Evolutionary conservation across 2,329 filamentous ascomycete genomes (phyloP).

Genomic region (Coniochaeta ligniaria): DNA sequence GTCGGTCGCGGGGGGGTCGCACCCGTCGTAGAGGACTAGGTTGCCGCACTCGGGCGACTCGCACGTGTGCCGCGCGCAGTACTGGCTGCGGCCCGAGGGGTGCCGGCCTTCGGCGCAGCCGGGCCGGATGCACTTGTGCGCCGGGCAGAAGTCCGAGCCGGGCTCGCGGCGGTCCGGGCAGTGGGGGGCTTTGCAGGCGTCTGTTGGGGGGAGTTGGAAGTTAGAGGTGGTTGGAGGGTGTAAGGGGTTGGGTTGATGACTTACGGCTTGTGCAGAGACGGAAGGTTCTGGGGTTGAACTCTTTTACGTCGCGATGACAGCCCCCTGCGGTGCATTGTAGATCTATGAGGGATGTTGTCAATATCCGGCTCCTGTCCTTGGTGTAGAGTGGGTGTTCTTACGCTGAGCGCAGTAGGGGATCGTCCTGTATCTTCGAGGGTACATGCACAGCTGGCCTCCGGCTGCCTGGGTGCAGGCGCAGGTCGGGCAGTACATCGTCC

Average conservation of each 20-base stretch:
- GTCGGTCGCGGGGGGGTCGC: not conserved
- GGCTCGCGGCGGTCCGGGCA: conserved; percentile 6
- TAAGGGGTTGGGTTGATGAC: not conserved
- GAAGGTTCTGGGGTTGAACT: conserved; percentile 12
- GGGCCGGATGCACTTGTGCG: conserved; percentile 8
- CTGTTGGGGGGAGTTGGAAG: conserved; percentile 2
- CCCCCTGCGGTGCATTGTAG: conserved; percentile 6
- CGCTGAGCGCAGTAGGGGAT: not conserved
- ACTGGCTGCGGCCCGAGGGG: conserved; percentile 1
- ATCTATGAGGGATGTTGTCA: conserved; percentile 5
- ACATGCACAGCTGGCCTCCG: conserved; percentile 5
- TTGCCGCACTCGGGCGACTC: conserved; percentile 6
- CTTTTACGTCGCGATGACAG: conserved; percentile 13
- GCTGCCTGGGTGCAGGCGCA: conserved; percentile 5
- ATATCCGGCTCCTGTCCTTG: not conserved
- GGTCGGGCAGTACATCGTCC: conserved; percentile 1
- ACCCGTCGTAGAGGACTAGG: conserved; percentile 5
- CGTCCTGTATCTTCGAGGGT: not conserved
- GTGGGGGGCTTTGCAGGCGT: conserved; percentile 12
- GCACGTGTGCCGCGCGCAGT: conserved; percentile 13
- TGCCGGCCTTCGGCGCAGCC: conserved; percentile 6
- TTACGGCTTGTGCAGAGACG: conserved; percentile 14
- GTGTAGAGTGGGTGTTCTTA: not conserved
- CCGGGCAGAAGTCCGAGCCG: conserved; percentile 6
- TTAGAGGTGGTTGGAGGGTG: not conserved